Conservation (phyloP, 768 basidiomycete species). For the Phaeotremella fagi region DNA sequence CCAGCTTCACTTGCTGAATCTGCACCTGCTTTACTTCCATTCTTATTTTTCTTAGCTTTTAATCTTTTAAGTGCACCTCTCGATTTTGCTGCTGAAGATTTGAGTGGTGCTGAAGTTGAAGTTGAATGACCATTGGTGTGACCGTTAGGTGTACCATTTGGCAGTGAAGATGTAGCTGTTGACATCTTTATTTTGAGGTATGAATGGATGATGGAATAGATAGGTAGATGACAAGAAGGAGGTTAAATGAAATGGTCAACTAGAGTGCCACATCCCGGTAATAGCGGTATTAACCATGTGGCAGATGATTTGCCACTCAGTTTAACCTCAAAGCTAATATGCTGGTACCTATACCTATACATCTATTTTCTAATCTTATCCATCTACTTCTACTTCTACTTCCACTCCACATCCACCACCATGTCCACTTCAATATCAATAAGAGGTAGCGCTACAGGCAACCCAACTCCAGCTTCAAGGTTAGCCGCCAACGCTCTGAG, state of each 20-base stretch:
- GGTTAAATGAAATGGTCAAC: neutral
- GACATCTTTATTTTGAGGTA: neutral
- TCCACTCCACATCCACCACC: neutral
- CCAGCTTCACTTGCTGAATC: conserved; percentile 9
- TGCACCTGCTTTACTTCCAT: conserved; percentile 13
- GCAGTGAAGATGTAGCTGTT: neutral
- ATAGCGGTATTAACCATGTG: neutral
- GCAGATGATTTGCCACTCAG: neutral
- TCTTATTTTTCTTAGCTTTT: conserved; percentile 37
- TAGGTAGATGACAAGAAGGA: neutral
- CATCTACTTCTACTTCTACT: neutral
- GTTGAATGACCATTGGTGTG: conserved; percentile 27
- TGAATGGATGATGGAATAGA: neutral
- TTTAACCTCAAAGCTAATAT: neutral
- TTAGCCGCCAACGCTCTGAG: conserved; percentile 22
- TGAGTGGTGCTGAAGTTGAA: conserved; percentile 9
- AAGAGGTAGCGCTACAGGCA: conserved; percentile 20
- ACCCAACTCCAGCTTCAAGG: conserved; percentile 13
- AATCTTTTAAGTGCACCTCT: conserved; percentile 37
- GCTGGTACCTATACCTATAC: neutral
- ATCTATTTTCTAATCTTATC: neutral
- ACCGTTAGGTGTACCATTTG: conserved; percentile 18
- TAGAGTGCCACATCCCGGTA: neutral
- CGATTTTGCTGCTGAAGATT: conserved; percentile 34
- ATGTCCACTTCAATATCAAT: conserved; percentile 21